Base-by-base conservation (phyloP, 176 grass and related monocot species). In the Themeda triandra region DNA sequence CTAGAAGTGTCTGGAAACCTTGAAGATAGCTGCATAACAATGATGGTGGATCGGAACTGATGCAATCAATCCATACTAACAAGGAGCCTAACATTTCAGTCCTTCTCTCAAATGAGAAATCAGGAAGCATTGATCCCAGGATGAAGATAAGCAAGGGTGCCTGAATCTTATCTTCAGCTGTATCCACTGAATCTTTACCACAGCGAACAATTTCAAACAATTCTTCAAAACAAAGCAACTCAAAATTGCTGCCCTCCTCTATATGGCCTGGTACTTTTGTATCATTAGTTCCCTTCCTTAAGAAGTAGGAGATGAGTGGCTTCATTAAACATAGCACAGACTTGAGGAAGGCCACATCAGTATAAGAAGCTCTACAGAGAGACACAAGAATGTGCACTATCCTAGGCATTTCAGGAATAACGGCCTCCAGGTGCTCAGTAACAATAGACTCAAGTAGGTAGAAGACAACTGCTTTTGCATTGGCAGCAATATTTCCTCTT, bases 331-430 rank as follows among this genome's bases (percentile, higher is more conserved):
- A 90, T 54, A 98, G 33, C 46, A 98, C 87, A 25, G 92, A 98
- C n/a, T 92, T 87, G 13, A 98, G 92, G 82, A 98, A 98, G 45
- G 76, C 87, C 44, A 98, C 91, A 90, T 95, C 95, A 83, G 92
- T 78, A 88, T 93, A 98, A 88, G 92, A 87, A 78, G 95, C 95
- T 91, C 84, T 89, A 87, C 90, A 95, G 76, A 98, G 86, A 63
- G 92, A 98, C 29, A 95, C 83, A 78, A 98, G 90, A 84, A 93
- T 88, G 76, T 98, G 92, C 59, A 94, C 88, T 75, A 98, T 75
- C 72, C 89, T 89, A 36, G 87, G 95, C 87, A 95, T 95, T 90
- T 98, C 95, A 89, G 92, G 91, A 77, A 95, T 76, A 62, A 98
- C 68, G 62, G 82, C 87, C 75, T 98, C 92, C 83, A 98, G 72